Evolutionary conservation across 139 green algal genomes (phyloP).

Genomic region (Chlorella sp.): DNA sequence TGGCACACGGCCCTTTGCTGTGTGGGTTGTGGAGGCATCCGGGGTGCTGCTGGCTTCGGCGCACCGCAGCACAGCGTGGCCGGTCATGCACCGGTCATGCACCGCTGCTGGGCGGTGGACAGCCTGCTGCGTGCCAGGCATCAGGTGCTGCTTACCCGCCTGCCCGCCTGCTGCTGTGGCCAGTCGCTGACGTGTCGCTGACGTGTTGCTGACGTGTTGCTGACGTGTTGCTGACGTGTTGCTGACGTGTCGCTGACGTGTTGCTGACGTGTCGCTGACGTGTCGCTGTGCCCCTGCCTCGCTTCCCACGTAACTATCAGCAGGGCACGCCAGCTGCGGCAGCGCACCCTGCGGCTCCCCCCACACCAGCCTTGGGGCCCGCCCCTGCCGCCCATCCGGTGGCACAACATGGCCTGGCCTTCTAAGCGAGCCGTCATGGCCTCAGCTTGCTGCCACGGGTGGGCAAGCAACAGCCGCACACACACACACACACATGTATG

Average conservation of each 20-base stretch:
- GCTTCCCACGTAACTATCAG: not conserved
- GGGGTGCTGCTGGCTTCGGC: too few species aligned
- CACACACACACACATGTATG: too few species aligned
- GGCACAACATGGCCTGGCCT: conserved; percentile 1
- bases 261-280: too few species aligned
- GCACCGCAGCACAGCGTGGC: too few species aligned
- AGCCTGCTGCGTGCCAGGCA: not conserved
- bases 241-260: not conserved
- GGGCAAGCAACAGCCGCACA: not conserved
- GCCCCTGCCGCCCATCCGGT: not conserved
- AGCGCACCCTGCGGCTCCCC: not conserved
- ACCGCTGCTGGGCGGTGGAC: not conserved
- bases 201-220: too few species aligned
- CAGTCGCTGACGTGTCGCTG: not conserved
- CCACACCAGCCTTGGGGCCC: not conserved
- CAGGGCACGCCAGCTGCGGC: not conserved
- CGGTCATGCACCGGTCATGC: not conserved
- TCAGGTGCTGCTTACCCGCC: not conserved
- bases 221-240: too few species aligned
- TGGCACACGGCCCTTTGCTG: too few species aligned
- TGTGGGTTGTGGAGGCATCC: not conserved
- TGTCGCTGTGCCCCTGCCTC: not conserved
- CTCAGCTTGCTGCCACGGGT: too few species aligned
- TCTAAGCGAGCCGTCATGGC: not conserved
- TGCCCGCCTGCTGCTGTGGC: not conserved